phyloP scores from a whole-genome alignment of 345 rosid species.

The Cardamine resedifolia region DNA sequence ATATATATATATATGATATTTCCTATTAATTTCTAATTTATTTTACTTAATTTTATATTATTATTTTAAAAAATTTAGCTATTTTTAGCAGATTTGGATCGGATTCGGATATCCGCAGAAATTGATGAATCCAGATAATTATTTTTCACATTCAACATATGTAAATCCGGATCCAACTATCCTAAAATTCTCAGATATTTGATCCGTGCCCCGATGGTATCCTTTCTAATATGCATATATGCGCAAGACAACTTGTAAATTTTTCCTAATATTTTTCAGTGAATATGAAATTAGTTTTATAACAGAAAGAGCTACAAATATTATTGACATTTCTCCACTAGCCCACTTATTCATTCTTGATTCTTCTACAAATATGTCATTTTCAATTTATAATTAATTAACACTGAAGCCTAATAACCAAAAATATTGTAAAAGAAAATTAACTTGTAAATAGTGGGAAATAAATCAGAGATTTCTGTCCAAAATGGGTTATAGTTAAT shows the following conservation, averaged over 20 bases:
- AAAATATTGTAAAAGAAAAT: not conserved
- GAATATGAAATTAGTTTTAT: not conserved
- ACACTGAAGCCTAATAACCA: not conserved
- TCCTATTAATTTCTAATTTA: too few relatives aligned
- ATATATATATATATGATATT: too few relatives aligned
- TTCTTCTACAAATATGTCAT: not conserved
- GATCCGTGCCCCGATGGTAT: too few relatives aligned
- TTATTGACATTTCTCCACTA: not conserved
- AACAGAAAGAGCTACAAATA: not conserved
- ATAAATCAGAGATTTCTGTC: not conserved
- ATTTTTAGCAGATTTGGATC: too few relatives aligned
- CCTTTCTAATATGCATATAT: not conserved
- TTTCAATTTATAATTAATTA: not conserved
- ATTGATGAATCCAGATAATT: too few relatives aligned
- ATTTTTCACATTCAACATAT: too few relatives aligned
- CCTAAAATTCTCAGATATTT: too few relatives aligned
- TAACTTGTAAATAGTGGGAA: not conserved
- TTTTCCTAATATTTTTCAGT: not conserved
- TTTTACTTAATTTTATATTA: too few relatives aligned
- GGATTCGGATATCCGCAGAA: too few relatives aligned
- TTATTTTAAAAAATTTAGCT: too few relatives aligned
- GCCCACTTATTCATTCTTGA: not conserved
- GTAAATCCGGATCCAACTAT: too few relatives aligned
- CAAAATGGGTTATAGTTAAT: conserved; percentile 26
- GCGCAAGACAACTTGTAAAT: too few relatives aligned